These are phyloP conservation scores for Chiua virens DNA, from an alignment of 768 basidiomycete genomes.

Conservation along the genomic window DNA sequence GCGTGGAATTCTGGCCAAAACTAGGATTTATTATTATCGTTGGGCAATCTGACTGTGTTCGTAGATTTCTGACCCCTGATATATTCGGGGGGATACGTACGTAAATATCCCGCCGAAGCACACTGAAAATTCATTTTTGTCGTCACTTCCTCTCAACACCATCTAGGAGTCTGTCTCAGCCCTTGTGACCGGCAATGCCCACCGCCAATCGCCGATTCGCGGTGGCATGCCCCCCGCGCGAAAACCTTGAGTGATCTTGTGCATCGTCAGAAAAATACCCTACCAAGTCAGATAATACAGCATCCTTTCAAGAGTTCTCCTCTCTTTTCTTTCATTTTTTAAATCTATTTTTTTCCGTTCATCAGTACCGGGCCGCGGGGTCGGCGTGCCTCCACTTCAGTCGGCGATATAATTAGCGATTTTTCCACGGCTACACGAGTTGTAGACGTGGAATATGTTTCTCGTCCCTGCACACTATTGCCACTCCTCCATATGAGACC, in stretches of 20 bases:
- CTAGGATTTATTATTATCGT: constrained; percentile 59
- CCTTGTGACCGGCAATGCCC: background rate
- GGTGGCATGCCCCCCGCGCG: constrained; percentile 25
- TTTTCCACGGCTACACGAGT: constrained; percentile 16
- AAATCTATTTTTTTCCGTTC: background rate
- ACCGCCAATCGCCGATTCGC: constrained; percentile 31
- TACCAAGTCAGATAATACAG: too few relatives aligned
- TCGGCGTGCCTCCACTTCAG: constrained; percentile 21
- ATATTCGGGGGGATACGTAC: constrained; percentile 57
- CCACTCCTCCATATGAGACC: constrained; percentile 16
- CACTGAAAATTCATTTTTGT: constrained; percentile 38
- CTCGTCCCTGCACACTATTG: background rate
- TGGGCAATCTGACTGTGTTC: constrained; percentile 50
- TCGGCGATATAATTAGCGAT: constrained; percentile 34
- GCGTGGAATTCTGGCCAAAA: constrained; percentile 62
- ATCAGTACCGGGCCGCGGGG: constrained; percentile 27
- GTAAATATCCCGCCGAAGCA: constrained; percentile 45
- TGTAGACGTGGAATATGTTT: constrained; percentile 10
- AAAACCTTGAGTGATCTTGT: constrained; percentile 2
- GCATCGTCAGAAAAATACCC: too few relatives aligned
- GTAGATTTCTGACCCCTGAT: constrained; percentile 55
- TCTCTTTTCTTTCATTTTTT: background rate
- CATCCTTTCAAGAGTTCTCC: too few relatives aligned
- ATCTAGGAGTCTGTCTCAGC: too few relatives aligned
- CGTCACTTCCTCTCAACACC: background rate